Conservation (phyloP, 768 basidiomycete species). For the Russula foetens region DNA sequence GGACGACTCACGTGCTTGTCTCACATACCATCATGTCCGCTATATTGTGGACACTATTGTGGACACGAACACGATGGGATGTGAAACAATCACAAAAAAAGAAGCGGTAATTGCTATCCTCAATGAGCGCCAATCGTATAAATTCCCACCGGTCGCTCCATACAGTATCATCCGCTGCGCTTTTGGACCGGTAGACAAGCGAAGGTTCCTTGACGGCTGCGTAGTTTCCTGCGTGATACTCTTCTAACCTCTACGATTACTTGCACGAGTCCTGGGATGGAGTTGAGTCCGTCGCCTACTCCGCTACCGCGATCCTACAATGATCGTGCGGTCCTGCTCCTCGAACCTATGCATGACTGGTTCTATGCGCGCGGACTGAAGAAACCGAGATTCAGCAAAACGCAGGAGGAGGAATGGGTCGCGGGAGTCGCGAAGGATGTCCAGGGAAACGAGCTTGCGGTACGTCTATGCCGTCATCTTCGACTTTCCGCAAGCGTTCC, state of each 20-base stretch:
- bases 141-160: neutral
- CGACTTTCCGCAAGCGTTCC: neutral
- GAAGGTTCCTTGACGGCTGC: neutral
- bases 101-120: neutral
- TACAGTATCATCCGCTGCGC: too few species aligned
- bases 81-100: neutral
- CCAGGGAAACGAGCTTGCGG: neutral
- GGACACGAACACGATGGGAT: too few species aligned
- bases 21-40: too few species aligned
- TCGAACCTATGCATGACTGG: neutral
- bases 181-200: too few species aligned
- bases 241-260: neutral
- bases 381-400: neutral
- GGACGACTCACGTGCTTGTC: too few species aligned
- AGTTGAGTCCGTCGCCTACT: neutral
- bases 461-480: neutral
- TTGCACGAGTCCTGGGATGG: neutral
- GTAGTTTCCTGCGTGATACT: neutral
- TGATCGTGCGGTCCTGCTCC: neutral
- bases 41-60: too few species aligned
- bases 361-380: constrained; percentile 1
- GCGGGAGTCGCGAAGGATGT: neutral
- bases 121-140: neutral
- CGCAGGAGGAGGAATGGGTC: constrained; percentile 6
- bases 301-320: neutral